phyloP scores from a whole-genome alignment of 805 yeast species.

The Metschnikowia hibisci region DNA sequence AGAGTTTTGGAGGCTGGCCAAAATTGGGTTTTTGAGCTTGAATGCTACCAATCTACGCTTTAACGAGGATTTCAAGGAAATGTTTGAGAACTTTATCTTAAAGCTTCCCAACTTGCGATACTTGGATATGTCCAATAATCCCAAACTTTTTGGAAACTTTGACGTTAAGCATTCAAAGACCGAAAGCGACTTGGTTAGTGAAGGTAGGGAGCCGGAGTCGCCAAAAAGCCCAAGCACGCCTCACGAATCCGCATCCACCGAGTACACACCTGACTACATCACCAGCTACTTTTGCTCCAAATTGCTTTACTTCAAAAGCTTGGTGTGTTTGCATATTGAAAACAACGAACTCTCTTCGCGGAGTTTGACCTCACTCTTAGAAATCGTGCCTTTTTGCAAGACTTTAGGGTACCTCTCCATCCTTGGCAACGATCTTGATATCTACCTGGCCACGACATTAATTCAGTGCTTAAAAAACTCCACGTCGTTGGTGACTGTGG shows the following conservation, averaged over 20 bases:
- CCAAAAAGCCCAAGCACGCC: background rate
- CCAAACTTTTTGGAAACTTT: constrained; percentile 56
- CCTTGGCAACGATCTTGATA: constrained; percentile 57
- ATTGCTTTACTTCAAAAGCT: constrained; percentile 62
- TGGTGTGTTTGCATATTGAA: constrained; percentile 70
- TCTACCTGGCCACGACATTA: constrained; percentile 59
- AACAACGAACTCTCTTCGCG: constrained; percentile 55
- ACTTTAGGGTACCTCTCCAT: constrained; percentile 66
- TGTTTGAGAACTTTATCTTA: constrained; percentile 49
- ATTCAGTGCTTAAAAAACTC: constrained; percentile 68
- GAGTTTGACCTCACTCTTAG: constrained; percentile 58
- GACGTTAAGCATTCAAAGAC: background rate
- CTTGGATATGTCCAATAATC: constrained; percentile 71
- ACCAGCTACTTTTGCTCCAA: constrained; percentile 55
- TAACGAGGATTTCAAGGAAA: constrained; percentile 44
- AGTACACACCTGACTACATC: constrained; percentile 24
- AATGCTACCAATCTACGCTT: constrained; percentile 59
- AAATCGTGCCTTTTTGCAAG: constrained; percentile 65
- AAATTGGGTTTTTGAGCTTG: constrained; percentile 50
- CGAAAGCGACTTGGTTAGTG: background rate
- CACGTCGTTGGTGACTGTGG: constrained; percentile 60
- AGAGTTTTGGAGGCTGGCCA: constrained; percentile 19
- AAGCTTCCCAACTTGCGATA: constrained; percentile 58
- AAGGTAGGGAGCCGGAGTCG: background rate
- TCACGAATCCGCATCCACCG: background rate